Base-by-base conservation (phyloP, 257 asterid genomes). In the Mitragyna speciosa region DNA sequence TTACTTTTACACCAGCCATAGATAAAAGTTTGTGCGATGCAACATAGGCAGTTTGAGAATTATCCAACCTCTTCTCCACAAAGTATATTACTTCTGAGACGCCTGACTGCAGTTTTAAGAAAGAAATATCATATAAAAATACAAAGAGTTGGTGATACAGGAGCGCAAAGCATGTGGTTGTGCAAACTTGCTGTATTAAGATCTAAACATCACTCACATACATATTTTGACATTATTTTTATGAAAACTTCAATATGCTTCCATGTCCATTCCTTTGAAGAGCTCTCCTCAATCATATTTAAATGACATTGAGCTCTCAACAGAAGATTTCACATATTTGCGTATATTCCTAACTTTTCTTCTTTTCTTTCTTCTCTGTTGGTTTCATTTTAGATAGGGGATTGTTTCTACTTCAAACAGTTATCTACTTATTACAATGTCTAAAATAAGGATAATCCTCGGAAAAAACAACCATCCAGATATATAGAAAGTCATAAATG, bases 21-120 rank as follows among this genome's bases (percentile, higher is more conserved):
- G 94, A 88, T 58, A 94, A 84, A 86, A 94, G 96, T 68, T 90
- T 92, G 88, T 89, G 94, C 22, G 98, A 92, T 49, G 97, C 98
- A 77, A 86, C 88, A 81, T 94, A 92, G 22, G 92, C 81, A 41
- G 85, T 84, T 47, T 94, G 92, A 22, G 90, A 80, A 80, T 88
- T 89, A 9, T 87, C 94, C 84, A 89, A 74, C 76, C 88, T 83
- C 89, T 92, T 94, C 85, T 94, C 97, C 81, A 94, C 94, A 76
- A 82, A 91, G 89, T 94, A 94, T 65, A 94, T 86, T 41, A 94
- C 97, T 86, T 94, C 98, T 10, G 97, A 84, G 81, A 94, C 97
- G 76, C 98, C 98, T 76, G 98, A 89, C 98, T 92, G 89, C 85
- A 92, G 73, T 76, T 72, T 28, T 54, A 68, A 67, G 74, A 47